Conservation (phyloP, 176 grass and related monocot genomes). For the Ensete ventricosum region DNA sequence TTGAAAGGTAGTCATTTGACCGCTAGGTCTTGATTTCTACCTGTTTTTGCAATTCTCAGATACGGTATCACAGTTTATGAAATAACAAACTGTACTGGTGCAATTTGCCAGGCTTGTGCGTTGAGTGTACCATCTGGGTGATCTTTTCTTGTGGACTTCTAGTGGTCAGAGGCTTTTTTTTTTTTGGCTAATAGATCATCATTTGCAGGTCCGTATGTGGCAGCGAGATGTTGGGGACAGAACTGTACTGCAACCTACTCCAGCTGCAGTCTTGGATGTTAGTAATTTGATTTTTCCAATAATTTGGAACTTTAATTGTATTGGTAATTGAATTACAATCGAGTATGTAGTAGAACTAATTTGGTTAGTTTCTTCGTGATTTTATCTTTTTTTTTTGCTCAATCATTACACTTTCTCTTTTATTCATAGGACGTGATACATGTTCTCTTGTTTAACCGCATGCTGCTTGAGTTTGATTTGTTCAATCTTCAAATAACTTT, state of each 20-base stretch:
- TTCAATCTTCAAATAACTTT: background rate
- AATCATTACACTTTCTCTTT: background rate
- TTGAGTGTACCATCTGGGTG: background rate
- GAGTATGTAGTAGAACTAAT: background rate
- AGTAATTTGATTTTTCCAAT: constrained; percentile 15
- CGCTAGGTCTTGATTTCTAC: background rate
- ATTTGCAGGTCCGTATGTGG: constrained; percentile 75
- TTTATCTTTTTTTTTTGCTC: background rate
- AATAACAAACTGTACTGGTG: background rate
- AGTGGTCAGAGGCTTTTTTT: too few relatives aligned
- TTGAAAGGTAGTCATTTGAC: too few relatives aligned
- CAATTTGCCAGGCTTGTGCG: background rate
- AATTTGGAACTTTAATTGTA: background rate
- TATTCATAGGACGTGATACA: background rate
- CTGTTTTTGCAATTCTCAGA: background rate
- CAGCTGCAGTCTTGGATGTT: constrained; percentile 87
- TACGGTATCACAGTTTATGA: background rate
- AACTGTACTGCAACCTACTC: constrained; percentile 64
- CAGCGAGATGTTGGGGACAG: constrained; percentile 77
- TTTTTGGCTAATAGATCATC: background rate
- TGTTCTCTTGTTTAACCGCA: background rate
- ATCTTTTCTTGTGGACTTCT: background rate
- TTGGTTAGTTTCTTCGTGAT: background rate
- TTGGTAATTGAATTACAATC: background rate
- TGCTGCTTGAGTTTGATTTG: background rate